These are phyloP conservation scores for Hypoxylon fuscum DNA, from an alignment of 495 filamentous ascomycete species.

Conservation along the genomic window DNA sequence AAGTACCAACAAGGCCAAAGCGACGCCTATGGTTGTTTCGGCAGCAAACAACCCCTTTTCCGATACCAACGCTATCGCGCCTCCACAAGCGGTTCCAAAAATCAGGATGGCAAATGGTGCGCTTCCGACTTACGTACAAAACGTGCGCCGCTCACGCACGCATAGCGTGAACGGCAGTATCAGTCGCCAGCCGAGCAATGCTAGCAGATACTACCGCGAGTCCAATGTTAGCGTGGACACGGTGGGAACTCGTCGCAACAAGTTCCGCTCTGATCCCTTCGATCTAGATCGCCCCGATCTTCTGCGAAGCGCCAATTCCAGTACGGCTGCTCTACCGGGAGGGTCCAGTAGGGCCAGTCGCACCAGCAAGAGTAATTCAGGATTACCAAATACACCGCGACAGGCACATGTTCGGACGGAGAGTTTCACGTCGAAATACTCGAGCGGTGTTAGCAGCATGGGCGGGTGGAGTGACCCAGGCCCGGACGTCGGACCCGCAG, in stretches of 20 bases:
- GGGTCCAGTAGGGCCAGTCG: constrained; percentile 34
- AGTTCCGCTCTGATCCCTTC: constrained; percentile 72
- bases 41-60: constrained; percentile 54
- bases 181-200: constrained; percentile 27
- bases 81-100: constrained; percentile 26
- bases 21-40: constrained; percentile 45
- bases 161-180: constrained; percentile 49
- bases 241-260: constrained; percentile 50
- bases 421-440: constrained; percentile 58
- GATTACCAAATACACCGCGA: constrained; percentile 29
- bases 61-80: constrained; percentile 50
- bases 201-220: constrained; percentile 43
- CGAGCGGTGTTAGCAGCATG: constrained; percentile 52
- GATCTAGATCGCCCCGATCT: constrained; percentile 68
- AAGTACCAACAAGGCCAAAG: constrained; percentile 49
- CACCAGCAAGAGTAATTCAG: constrained; percentile 20
- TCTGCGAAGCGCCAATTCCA: constrained; percentile 40
- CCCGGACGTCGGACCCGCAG: constrained; percentile 58
- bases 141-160: constrained; percentile 56
- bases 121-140: constrained; percentile 52
- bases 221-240: constrained; percentile 45
- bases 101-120: constrained; percentile 32
- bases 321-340: constrained; percentile 12
- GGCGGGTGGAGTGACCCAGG: constrained; percentile 63
- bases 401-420: constrained; percentile 40